Percentiles rank a stretch among this genome's conserved stretches.
Conservation (phyloP, 139 green algal genomes). For the Marvania coccoides region DNA sequence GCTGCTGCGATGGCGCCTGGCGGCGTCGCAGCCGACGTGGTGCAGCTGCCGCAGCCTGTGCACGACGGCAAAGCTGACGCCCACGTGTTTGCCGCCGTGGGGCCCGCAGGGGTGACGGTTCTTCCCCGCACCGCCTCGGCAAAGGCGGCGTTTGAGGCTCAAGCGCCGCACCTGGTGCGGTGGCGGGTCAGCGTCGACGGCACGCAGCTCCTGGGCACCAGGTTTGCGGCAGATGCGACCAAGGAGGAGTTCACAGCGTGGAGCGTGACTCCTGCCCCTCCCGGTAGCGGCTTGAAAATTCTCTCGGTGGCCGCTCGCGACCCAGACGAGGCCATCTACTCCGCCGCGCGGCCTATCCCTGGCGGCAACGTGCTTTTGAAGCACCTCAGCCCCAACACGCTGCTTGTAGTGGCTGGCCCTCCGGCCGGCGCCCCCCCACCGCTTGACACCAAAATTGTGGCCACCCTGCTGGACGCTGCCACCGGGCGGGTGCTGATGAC, state of each 20-base stretch:
- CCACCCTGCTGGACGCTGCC: slow-evolving; percentile 73
- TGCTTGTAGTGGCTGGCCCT: slow-evolving; percentile 70
- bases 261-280: neutral
- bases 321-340: slow-evolving; percentile 43
- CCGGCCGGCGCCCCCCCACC: neutral
- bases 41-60: slow-evolving; percentile 31
- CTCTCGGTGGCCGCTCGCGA: slow-evolving; percentile 34
- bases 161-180: slow-evolving; percentile 9
- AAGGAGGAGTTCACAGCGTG: slow-evolving; percentile 23
- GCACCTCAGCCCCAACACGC: slow-evolving; percentile 85
- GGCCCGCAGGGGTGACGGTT: slow-evolving; percentile 11
- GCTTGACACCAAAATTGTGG: neutral
- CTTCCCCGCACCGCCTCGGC: slow-evolving; percentile 36
- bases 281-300: slow-evolving; percentile 25
- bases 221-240: slow-evolving; percentile 3
- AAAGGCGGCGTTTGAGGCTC: neutral
- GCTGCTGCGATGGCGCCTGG: slow-evolving; percentile 1
- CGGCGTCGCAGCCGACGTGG: slow-evolving; percentile 24
- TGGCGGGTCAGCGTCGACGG: slow-evolving; percentile 21
- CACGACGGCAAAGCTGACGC: slow-evolving; percentile 42
- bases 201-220: slow-evolving; percentile 6
- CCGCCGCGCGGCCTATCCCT: slow-evolving; percentile 71
- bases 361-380: slow-evolving; percentile 82
- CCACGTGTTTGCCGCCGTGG: slow-evolving; percentile 30
- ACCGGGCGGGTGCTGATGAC: slow-evolving; percentile 70